phyloP scores from a whole-genome alignment of 2,329 filamentous ascomycete species.

The Aspergillus versicolor region DNA sequence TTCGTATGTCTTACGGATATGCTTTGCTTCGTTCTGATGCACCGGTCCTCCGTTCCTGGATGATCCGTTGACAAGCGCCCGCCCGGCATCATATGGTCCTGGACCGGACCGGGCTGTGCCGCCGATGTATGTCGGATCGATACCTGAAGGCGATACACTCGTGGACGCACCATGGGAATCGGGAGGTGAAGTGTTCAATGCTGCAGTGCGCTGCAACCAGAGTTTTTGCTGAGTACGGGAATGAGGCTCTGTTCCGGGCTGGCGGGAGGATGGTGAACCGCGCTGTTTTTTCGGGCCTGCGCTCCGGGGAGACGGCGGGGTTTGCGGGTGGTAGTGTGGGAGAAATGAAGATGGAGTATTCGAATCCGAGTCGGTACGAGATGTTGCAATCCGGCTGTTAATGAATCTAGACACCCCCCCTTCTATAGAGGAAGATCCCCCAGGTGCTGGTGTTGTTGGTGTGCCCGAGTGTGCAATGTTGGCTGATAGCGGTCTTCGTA shows the following conservation, averaged over 20 bases:
- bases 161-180: slow-evolving; percentile 36
- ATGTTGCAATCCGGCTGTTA: slow-evolving; percentile 32
- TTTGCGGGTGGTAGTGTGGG: slow-evolving; percentile 48
- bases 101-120: slow-evolving; percentile 28
- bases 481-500: slow-evolving; percentile 32
- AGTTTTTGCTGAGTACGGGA: slow-evolving; percentile 51
- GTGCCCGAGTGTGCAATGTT: slow-evolving; percentile 27
- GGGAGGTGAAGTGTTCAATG: slow-evolving; percentile 45
- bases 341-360: slow-evolving; percentile 49
- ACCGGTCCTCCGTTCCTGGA: slow-evolving; percentile 26
- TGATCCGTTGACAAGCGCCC: slow-evolving; percentile 30
- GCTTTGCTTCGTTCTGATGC: slow-evolving; percentile 39
- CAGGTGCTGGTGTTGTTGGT: slow-evolving; percentile 33
- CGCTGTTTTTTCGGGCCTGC: slow-evolving; percentile 27
- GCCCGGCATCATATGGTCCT: slow-evolving; percentile 28
- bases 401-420: slow-evolving; percentile 49
- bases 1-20: slow-evolving; percentile 46
- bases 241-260: slow-evolving; percentile 37
- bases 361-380: slow-evolving; percentile 43
- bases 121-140: slow-evolving; percentile 36
- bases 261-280: slow-evolving; percentile 34
- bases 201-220: slow-evolving; percentile 48
- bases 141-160: slow-evolving; percentile 32
- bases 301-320: slow-evolving; percentile 41
- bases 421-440: slow-evolving; percentile 49